Base-by-base conservation (phyloP, 441 rosid genomes). In the Gossypium trilobum region DNA sequence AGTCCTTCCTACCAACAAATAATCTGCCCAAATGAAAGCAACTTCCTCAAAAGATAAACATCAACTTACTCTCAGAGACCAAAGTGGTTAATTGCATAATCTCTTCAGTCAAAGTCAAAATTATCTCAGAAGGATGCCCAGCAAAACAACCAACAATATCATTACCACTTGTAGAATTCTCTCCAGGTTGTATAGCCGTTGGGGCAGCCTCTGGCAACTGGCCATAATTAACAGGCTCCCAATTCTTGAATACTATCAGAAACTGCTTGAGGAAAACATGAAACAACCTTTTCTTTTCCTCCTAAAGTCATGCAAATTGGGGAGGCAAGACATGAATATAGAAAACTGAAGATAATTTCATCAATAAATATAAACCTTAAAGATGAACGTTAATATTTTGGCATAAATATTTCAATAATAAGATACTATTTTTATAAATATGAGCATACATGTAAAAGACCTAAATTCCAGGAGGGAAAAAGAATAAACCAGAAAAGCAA, bases 121-220 rank as follows among this genome's bases (percentile, higher is more conserved):
- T 83, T 52, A 87, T 70, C 77, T 82, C 92, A 71, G 92, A 78
- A 55, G 95, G 95, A 79, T 90, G 95, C 70, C 91, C 95, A 14
- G 74, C 79, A 62, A 74, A 78, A 80, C 92, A 90, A 55, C 91
- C 95, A 73, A 83, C 76, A 66, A 78, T 60, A 63, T 83, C 84
- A 70, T 77, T 78, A 25, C 48, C 56, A 46, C 20, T 62, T 62
- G 78, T 60, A 13, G 72, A 73, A 73, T 76, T 70, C 68, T 86
- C 92, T 67, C 73, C 29, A 2, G 78, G 66, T 68, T 79, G 85
- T 56, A 65, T 73, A 72, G 78, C 62, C 11, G 48, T 60, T 72
- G 84, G 70, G 71, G 78, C 73, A 74, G 78, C 79, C 79, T 82
- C 92, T 16, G 76, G 70, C 71, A 82, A 70, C 52, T 77, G 87